phyloP scores from a whole-genome alignment of 2,329 filamentous ascomycete genomes.

The Colletotrichum sp. region DNA sequence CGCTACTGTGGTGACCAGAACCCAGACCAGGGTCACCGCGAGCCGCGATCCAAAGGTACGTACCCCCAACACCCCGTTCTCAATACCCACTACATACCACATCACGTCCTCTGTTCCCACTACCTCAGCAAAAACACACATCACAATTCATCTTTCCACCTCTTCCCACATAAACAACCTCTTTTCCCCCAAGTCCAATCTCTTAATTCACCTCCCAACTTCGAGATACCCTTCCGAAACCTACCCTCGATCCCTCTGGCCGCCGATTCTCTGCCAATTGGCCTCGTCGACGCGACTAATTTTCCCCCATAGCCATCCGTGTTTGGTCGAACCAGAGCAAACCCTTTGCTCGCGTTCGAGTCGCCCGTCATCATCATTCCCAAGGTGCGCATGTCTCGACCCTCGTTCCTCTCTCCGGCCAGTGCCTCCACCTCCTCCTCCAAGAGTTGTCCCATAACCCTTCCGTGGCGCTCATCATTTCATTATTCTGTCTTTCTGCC shows the following conservation, averaged over 20 bases:
- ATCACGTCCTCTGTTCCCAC: slow-evolving; percentile 21
- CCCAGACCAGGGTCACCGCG: background rate
- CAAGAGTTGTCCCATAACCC: background rate
- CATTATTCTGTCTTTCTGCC: background rate
- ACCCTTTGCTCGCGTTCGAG: slow-evolving; percentile 11
- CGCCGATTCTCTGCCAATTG: background rate
- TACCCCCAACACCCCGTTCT: slow-evolving; percentile 5
- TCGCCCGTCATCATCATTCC: slow-evolving; percentile 19
- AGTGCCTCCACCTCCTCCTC: background rate
- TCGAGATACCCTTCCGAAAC: background rate
- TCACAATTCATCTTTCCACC: slow-evolving; percentile 2
- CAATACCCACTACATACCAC: slow-evolving; percentile 21
- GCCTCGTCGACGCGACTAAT: slow-evolving; percentile 10
- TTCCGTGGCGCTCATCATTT: background rate
- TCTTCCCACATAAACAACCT: slow-evolving; percentile 15
- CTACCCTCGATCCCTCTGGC: background rate
- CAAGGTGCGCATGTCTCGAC: slow-evolving; percentile 14
- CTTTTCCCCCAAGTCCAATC: background rate
- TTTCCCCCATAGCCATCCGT: background rate
- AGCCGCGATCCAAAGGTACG: background rate
- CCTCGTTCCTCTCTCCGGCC: background rate
- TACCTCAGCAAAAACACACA: slow-evolving; percentile 21
- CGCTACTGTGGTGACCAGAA: slow-evolving; percentile 21
- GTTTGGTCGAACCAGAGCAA: slow-evolving; percentile 14
- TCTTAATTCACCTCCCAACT: background rate